These are phyloP conservation scores for Boletus eberwhitei DNA, from an alignment of 768 basidiomycete species.

Conservation along the genomic window DNA sequence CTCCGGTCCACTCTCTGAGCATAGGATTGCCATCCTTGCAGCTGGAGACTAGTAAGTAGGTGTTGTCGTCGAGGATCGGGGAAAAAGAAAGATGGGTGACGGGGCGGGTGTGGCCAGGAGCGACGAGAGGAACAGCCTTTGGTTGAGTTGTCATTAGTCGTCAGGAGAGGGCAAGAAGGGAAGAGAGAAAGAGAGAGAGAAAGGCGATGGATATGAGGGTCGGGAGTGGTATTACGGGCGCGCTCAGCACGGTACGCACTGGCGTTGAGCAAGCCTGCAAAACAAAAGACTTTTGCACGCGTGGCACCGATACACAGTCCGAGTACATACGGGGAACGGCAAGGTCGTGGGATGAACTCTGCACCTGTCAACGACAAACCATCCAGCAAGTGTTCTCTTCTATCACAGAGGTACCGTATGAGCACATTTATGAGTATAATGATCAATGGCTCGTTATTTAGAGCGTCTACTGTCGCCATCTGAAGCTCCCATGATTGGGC, in stretches of 20 bases:
- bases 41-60: constrained; percentile 88
- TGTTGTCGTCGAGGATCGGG: constrained; percentile 75
- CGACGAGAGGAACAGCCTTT: constrained; percentile 77
- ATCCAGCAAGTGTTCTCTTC: background rate
- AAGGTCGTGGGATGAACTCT: too few relatives aligned
- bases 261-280: constrained; percentile 17
- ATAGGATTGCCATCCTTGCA: constrained; percentile 99
- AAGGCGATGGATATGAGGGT: background rate
- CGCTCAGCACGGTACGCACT: constrained; percentile 49
- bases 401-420: background rate
- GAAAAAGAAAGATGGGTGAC: constrained; percentile 96
- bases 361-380: too few relatives aligned
- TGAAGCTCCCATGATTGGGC: too few relatives aligned
- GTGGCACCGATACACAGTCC: constrained; percentile 4
- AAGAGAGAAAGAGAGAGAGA: background rate
- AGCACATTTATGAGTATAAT: background rate
- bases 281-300: background rate
- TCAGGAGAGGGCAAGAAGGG: constrained; percentile 9
- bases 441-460: background rate
- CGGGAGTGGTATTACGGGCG: constrained; percentile 31
- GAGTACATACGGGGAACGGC: background rate
- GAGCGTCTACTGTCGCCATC: background rate
- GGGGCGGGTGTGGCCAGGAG: constrained; percentile 81
- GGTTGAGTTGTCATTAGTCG: constrained; percentile 59
- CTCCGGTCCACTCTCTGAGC: constrained; percentile 95